These are phyloP conservation scores for Hyphodiscus hymeniophilus DNA, from an alignment of 495 filamentous ascomycete species.

Conservation along the genomic window DNA sequence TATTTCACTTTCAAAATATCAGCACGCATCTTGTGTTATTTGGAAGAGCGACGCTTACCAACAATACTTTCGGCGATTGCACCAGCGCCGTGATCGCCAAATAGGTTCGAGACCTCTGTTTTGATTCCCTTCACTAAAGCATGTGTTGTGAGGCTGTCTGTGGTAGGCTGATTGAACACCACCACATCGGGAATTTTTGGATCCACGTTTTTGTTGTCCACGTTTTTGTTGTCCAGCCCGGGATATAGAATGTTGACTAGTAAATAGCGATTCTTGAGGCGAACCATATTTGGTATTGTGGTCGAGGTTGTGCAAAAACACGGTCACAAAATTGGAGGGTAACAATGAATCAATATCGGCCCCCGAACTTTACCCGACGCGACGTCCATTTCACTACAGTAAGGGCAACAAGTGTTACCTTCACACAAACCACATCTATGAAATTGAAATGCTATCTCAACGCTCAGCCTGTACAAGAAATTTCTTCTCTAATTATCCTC, in stretches of 20 bases:
- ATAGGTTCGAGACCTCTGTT: conserved; percentile 58
- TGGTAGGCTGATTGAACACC: conserved; percentile 68
- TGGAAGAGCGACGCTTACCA: conserved; percentile 35
- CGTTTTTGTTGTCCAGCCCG: conserved; percentile 34
- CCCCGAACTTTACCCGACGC: too few species aligned
- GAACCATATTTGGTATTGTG: conserved; percentile 61
- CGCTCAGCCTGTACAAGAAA: too few species aligned
- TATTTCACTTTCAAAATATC: conserved; percentile 73
- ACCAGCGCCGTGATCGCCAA: conserved; percentile 88
- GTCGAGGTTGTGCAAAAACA: too few species aligned
- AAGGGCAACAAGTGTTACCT: too few species aligned
- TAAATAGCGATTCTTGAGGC: conserved; percentile 90
- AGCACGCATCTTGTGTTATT: conserved; percentile 9
- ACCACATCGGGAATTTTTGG: conserved; percentile 45
- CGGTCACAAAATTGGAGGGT: too few species aligned
- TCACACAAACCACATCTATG: too few species aligned
- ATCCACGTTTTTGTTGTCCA: conserved; percentile 28
- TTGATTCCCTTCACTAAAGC: conserved; percentile 59
- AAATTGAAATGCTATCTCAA: too few species aligned
- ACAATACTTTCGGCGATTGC: conserved; percentile 52
- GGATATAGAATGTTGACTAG: conserved; percentile 89
- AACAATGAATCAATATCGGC: too few species aligned
- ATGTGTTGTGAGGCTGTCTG: conserved; percentile 52
- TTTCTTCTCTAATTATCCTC: too few species aligned
- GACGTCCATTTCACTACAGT: too few species aligned